These are phyloP conservation scores for Acer saccharum DNA, from an alignment of 345 rosid genomes.

Conservation along the genomic window DNA sequence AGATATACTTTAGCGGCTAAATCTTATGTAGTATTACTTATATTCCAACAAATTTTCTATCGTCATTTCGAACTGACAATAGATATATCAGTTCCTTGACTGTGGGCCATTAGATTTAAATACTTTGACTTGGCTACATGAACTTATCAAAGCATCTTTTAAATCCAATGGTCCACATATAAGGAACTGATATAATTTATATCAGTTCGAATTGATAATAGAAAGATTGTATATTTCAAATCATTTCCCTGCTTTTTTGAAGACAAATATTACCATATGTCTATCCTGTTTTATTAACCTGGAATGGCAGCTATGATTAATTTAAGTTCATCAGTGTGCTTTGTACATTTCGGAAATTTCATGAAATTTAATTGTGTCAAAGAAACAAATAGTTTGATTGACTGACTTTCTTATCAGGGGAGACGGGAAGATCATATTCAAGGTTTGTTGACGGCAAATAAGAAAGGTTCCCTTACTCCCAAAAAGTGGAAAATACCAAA, in stretches of 20 bases:
- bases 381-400: neutral
- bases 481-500: conserved; percentile 45
- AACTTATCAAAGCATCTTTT: too few species aligned
- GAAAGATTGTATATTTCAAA: neutral
- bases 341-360: neutral
- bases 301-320: neutral
- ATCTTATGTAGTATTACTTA: neutral
- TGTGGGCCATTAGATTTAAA: too few species aligned
- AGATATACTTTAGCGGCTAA: conserved; percentile 33
- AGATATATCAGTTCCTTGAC: too few species aligned
- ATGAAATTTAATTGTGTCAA: too few species aligned
- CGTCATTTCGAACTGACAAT: too few species aligned
- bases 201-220: too few species aligned
- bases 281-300: neutral
- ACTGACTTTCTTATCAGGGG: conserved; percentile 37
- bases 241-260: neutral
- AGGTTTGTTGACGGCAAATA: conserved; percentile 42
- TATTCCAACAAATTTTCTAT: too few species aligned
- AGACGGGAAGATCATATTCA: conserved; percentile 44
- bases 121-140: too few species aligned
- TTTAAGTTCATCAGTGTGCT: neutral
- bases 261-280: neutral
- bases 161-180: too few species aligned
- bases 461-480: conserved; percentile 29
- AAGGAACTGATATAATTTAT: too few species aligned